Conservation (phyloP, 768 basidiomycete species). For the Rhodotorula toruloides region DNA sequence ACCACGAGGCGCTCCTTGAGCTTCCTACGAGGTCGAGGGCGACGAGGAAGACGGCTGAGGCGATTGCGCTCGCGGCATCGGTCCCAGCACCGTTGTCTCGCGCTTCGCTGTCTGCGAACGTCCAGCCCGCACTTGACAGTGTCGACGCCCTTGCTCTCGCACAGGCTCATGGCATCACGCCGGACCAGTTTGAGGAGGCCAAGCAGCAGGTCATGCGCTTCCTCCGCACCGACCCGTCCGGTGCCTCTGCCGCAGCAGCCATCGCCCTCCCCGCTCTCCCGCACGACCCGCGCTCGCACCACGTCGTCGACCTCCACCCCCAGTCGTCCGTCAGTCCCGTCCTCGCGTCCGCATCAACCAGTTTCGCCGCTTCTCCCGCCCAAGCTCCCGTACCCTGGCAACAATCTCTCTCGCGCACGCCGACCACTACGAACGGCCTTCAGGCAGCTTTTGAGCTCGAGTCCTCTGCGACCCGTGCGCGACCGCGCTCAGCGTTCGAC, state of each 20-base stretch:
- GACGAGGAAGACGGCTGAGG: neutral
- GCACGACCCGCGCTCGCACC: neutral
- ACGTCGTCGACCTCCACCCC: neutral
- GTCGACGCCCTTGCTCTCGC: slow-evolving; percentile 2
- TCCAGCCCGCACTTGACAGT: neutral
- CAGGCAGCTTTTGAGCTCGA: slow-evolving; percentile 21
- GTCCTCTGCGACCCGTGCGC: neutral
- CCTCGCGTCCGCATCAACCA: neutral
- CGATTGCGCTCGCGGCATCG: neutral
- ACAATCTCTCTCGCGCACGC: slow-evolving; percentile 1
- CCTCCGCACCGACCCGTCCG: slow-evolving; percentile 5
- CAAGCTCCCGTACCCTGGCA: neutral
- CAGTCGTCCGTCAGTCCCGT: neutral
- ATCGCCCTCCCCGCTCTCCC: neutral
- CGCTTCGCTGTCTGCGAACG: no score
- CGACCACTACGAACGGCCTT: slow-evolving; percentile 7
- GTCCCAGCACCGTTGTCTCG: neutral
- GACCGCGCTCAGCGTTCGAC: slow-evolving; percentile 4
- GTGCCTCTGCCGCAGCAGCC: neutral
- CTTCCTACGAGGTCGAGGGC: neutral
- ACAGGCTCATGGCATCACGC: slow-evolving; percentile 20
- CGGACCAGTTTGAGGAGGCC: slow-evolving; percentile 29
- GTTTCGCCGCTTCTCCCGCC: neutral
- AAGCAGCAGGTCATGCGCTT: slow-evolving; percentile 22
- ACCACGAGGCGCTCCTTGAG: neutral